These are phyloP conservation scores for Cyclotella atomus DNA, from an alignment of 108 stramenopile genomes.

Conservation along the genomic window DNA sequence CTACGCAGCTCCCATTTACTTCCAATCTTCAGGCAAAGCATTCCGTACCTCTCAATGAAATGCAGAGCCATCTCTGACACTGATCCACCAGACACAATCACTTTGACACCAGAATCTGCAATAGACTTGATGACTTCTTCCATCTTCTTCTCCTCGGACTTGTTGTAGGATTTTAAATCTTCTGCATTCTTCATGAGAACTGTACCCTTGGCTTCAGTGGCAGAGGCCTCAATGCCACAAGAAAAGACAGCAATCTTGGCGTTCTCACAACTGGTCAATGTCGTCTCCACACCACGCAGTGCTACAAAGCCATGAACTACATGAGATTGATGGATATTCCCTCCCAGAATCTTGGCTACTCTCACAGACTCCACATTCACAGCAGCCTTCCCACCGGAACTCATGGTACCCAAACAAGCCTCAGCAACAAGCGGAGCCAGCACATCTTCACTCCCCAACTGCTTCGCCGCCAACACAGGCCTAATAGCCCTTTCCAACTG, in stretches of 20 bases:
- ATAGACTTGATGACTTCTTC: conserved; percentile 96
- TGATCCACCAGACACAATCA: conserved; percentile 91
- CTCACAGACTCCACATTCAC: conserved; percentile 93
- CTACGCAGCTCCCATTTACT: conserved; percentile 99
- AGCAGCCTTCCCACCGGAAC: conserved; percentile 40
- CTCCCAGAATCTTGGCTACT: conserved; percentile 94
- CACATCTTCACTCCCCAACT: conserved; percentile 81
- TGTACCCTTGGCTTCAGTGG: conserved; percentile 99
- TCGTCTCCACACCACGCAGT: conserved; percentile 84
- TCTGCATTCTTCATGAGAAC: conserved; percentile 98
- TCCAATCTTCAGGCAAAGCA: conserved; percentile 90
- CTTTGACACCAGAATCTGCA: conserved; percentile 91
- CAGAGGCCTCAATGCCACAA: conserved; percentile 94
- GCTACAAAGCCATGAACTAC: conserved; percentile 95
- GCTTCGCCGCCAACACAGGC: conserved; percentile 93
- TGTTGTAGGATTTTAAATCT: conserved; percentile 97
- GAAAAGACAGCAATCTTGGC: conserved; percentile 96
- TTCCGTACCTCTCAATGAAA: conserved; percentile 93
- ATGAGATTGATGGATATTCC: conserved; percentile 76
- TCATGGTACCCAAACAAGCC: conserved; percentile 90
- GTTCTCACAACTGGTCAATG: conserved; percentile 70
- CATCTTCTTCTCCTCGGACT: conserved; percentile 96
- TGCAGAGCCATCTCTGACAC: conserved; percentile 97
- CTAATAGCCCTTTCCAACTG: conserved; percentile 65
- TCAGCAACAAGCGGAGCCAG: conserved; percentile 93